phyloP scores from a whole-genome alignment of 164 flowering plant species.

The Sextonia rubra region DNA sequence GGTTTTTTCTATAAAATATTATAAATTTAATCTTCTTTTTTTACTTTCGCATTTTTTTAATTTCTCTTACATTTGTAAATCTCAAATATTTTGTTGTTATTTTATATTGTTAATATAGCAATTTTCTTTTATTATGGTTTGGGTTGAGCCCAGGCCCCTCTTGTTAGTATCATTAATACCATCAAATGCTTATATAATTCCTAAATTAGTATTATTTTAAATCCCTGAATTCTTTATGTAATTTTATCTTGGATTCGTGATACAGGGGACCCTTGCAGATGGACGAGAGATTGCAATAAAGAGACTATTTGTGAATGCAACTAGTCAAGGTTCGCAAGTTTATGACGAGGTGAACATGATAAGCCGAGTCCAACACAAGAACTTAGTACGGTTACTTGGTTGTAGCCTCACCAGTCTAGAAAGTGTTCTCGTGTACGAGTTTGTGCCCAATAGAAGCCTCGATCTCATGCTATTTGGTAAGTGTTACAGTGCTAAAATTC shows the following conservation, averaged over 20 bases:
- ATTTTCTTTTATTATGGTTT: no score
- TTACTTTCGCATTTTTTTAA: no score
- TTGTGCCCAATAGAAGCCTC: conserved; percentile 42
- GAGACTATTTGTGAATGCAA: conserved; percentile 25
- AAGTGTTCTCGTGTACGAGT: conserved; percentile 48
- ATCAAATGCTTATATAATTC: background rate
- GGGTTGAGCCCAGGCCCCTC: no score
- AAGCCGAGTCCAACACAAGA: conserved; percentile 42
- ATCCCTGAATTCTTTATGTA: background rate
- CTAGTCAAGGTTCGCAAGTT: conserved; percentile 15
- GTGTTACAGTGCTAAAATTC: background rate
- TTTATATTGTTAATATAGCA: no score
- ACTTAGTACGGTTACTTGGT: conserved; percentile 50
- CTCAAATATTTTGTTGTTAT: no score
- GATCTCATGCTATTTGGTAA: conserved; percentile 41
- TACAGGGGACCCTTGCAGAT: conserved; percentile 44
- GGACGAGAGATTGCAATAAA: conserved; percentile 59
- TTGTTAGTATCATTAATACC: background rate
- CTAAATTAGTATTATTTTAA: background rate
- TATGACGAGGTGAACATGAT: conserved; percentile 44
- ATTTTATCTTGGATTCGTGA: background rate
- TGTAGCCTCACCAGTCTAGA: conserved; percentile 31
- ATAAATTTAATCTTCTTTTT: no score
- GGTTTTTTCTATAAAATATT: no score
- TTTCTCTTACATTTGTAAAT: no score